phyloP scores from a whole-genome alignment of 306 rosid genomes.

The Quercus ilex region DNA sequence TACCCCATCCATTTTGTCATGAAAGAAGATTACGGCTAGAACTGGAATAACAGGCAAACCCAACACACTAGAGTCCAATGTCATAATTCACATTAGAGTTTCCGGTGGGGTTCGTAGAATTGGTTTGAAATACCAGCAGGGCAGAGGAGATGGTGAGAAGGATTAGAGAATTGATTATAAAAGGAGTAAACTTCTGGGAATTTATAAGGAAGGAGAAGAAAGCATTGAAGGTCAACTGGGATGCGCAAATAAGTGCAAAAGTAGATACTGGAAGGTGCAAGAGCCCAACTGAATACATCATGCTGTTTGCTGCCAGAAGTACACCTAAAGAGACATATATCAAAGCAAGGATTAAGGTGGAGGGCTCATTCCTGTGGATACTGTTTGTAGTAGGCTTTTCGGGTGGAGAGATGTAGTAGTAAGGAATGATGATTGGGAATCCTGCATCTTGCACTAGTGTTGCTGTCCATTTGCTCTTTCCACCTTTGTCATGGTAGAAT shows the following conservation, averaged over 20 bases:
- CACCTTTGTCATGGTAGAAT: conserved; percentile 41
- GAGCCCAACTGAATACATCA: conserved; percentile 38
- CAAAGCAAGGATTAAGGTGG: background rate
- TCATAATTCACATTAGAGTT: conserved; percentile 7
- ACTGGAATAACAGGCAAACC: conserved; percentile 45
- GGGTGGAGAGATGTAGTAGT: conserved; percentile 13
- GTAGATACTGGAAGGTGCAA: conserved; percentile 47
- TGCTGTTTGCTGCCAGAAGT: conserved; percentile 12
- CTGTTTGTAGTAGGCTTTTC: background rate
- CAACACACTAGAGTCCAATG: conserved; percentile 37
- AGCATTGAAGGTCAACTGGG: conserved; percentile 45
- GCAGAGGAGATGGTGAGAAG: conserved; percentile 40
- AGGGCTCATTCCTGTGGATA: background rate
- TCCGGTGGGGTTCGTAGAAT: background rate
- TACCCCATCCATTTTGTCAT: conserved; percentile 38
- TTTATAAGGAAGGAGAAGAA: conserved; percentile 46
- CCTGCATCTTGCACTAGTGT: conserved; percentile 34
- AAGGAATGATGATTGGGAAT: conserved; percentile 37
- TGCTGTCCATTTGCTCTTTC: conserved; percentile 45
- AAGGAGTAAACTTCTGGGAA: conserved; percentile 33
- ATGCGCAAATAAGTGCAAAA: conserved; percentile 34
- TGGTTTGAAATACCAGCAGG: conserved; percentile 33
- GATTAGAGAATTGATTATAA: conserved; percentile 36
- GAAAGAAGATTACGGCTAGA: conserved; percentile 39
- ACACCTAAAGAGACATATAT: background rate